Base-by-base conservation (phyloP, 768 basidiomycete species). In the Phanerodontia chrysosporium region DNA sequence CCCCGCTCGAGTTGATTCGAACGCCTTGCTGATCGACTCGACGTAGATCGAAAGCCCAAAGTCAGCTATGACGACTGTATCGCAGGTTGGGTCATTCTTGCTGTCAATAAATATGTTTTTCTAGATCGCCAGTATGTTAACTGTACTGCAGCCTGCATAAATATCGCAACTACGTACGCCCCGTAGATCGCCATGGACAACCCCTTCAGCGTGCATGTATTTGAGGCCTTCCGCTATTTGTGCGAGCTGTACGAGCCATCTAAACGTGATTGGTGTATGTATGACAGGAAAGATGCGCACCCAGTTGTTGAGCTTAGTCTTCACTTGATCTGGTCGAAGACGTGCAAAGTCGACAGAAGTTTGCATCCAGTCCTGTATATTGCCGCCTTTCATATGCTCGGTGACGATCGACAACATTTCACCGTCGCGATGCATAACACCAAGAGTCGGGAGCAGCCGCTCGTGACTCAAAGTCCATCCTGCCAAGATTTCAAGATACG, bases 1-100 rank as follows among this genome's bases (percentile, higher is more conserved):
- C 2, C 57, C 57, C 1, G 28, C 12, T 10, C 57, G 3, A 1
- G 39, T 42, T 6, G 57, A 58, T 24, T 29, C 9, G n/a, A 18
- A 30, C 3, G 45, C 51, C 24, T 45, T 16, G 49, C 49, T 51
- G n/a, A 12, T 21, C 10, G 49, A 3, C n/a, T 51, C 36, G 24
- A 30, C 49, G 45, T 58, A 58, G 25, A 58, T 21, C 18, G 49
- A 27, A 1, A 58, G 24, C 12, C 57, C 57, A 29, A 58, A 51
- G 36, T 58, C 57, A 18, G 57, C 30, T 2, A 58, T 42, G 28
- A 57, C 49, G 1, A 46, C 49, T 3, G 10, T 24, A 13, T 39
- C 18, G 39, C 39, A 7, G 10, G 4, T 18, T 18, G 39, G 39
- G 16, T 14, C 28, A 9, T 3, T 28, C 49, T 4, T 21, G 13